These are phyloP conservation scores for Lentithecium fluviatile DNA, from an alignment of 495 filamentous ascomycete genomes.

Conservation along the genomic window DNA sequence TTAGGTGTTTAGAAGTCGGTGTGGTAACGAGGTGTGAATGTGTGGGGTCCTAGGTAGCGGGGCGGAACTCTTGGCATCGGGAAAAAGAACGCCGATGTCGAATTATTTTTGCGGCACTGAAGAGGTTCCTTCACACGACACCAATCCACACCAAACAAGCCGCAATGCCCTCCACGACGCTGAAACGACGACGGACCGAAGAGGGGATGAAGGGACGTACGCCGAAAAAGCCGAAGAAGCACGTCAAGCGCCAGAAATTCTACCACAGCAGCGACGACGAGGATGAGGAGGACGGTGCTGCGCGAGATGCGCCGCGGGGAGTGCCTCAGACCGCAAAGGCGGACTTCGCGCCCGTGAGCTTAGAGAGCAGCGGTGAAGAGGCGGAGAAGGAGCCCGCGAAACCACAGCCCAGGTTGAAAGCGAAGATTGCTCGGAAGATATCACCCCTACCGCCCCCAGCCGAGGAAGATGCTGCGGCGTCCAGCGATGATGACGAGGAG, in stretches of 20 bases:
- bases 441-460: conserved; percentile 27
- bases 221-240: conserved; percentile 55
- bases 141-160: background rate
- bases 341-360: conserved; percentile 61
- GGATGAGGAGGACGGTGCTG: conserved; percentile 44
- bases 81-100: conserved; percentile 9
- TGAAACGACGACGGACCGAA: conserved; percentile 38
- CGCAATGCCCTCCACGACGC: conserved; percentile 34
- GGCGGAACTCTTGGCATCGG: conserved; percentile 23
- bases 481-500: conserved; percentile 39
- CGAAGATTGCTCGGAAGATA: conserved; percentile 28
- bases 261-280: conserved; percentile 73
- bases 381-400: conserved; percentile 38
- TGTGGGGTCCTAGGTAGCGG: background rate
- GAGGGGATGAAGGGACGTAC: conserved; percentile 37
- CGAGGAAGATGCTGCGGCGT: conserved; percentile 46
- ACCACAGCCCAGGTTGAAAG: conserved; percentile 34
- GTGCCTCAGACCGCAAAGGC: background rate
- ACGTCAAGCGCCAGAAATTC: conserved; percentile 62
- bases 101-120: conserved; percentile 9
- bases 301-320: conserved; percentile 35
- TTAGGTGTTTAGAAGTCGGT: background rate
- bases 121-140: background rate
- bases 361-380: conserved; percentile 55
- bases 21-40: background rate